Percentiles rank a stretch among this genome's conserved stretches.
Evolutionary conservation across 495 filamentous ascomycete genomes (phyloP).

Genomic region (Xylona heveae): DNA sequence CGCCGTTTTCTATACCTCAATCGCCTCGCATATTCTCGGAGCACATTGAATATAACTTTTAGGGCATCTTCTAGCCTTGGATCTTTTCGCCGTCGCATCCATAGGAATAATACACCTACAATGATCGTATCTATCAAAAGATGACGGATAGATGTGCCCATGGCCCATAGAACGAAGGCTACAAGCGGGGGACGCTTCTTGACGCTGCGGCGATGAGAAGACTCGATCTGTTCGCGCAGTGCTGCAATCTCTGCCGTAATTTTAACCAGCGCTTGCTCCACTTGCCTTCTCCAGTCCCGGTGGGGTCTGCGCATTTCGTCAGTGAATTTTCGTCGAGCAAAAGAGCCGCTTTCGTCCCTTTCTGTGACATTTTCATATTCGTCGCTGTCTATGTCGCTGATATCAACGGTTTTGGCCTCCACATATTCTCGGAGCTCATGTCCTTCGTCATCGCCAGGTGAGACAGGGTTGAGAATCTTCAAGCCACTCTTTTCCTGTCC

Average conservation of each 20-base stretch:
- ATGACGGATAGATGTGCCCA: conserved; percentile 53
- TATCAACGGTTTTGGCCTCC: conserved; percentile 10
- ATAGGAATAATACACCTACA: conserved; percentile 48
- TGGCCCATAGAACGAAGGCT: conserved; percentile 52
- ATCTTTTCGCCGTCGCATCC: conserved; percentile 61
- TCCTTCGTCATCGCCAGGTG: conserved; percentile 28
- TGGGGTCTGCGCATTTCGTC: too few species aligned
- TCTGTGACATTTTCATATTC: conserved; percentile 7
- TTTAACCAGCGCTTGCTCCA: conserved; percentile 72
- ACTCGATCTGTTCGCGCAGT: conserved; percentile 77
- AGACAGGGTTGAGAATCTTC: conserved; percentile 58
- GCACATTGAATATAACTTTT: conserved; percentile 37
- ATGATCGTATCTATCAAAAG: conserved; percentile 48
- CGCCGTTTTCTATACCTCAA: too few species aligned
- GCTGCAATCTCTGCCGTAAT: conserved; percentile 88
- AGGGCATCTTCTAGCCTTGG: conserved; percentile 59
- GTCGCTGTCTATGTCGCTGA: conserved; percentile 8
- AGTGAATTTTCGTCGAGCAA: too few species aligned
- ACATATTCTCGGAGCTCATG: conserved; percentile 29
- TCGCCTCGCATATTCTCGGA: too few species aligned
- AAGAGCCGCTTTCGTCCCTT: conserved; percentile 3
- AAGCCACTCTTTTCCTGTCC: too few species aligned
- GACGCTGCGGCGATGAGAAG: conserved; percentile 32
- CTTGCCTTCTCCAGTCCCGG: conserved; percentile 54
- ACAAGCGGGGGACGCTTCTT: conserved; percentile 32